phyloP scores from a whole-genome alignment of 345 rosid species.

The Jatropha curcas region DNA sequence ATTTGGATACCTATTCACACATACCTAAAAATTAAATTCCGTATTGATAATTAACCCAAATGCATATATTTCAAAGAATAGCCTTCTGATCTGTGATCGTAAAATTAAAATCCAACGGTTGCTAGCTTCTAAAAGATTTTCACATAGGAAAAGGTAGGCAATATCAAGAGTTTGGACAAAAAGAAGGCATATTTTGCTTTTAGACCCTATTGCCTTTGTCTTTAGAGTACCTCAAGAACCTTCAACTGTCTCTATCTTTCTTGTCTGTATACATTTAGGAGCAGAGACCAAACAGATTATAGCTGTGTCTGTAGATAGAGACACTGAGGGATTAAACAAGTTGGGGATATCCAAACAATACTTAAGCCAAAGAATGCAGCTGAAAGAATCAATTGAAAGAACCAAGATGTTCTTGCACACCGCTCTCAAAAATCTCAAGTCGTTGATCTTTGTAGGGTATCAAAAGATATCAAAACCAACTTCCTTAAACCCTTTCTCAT shows the following conservation, averaged over 20 bases:
- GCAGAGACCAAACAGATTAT: slow-evolving; percentile 10
- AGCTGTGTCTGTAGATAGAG: slow-evolving; percentile 20
- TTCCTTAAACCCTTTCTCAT: slow-evolving; percentile 33
- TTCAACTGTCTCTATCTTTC: slow-evolving; percentile 29
- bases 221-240: slow-evolving; percentile 16
- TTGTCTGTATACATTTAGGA: slow-evolving; percentile 16
- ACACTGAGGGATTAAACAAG: neutral
- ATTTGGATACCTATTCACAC: slow-evolving; percentile 21
- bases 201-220: slow-evolving; percentile 21
- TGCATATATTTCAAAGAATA: neutral
- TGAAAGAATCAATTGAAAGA: slow-evolving; percentile 55
- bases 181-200: slow-evolving; percentile 17
- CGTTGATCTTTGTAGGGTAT: slow-evolving; percentile 48
- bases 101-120: slow-evolving; percentile 26
- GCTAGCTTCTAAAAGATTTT: slow-evolving; percentile 1
- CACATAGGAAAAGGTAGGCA: slow-evolving; percentile 5
- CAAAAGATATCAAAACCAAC: slow-evolving; percentile 44
- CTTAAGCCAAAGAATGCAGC: slow-evolving; percentile 34
- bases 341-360: neutral
- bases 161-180: slow-evolving; percentile 15
- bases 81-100: slow-evolving; percentile 16
- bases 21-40: neutral
- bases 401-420: slow-evolving; percentile 54
- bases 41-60: neutral
- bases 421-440: slow-evolving; percentile 51